phyloP scores from a whole-genome alignment of 768 basidiomycete genomes.

The Multifurca ochricompacta region DNA sequence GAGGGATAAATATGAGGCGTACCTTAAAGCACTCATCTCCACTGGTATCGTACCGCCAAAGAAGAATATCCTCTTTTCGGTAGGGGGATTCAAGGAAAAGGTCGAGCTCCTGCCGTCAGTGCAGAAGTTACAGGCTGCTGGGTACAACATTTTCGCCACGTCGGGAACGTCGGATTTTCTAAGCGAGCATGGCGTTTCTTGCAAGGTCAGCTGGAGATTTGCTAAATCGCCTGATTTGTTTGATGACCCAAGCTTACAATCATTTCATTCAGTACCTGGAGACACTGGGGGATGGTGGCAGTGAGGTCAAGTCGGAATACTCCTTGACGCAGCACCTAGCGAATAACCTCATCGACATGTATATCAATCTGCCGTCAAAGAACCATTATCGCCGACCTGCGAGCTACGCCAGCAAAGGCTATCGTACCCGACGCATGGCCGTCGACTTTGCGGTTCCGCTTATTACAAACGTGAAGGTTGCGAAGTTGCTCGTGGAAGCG shows the following conservation, averaged over 20 bases:
- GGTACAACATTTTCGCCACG: constrained; percentile 95
- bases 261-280: constrained; percentile 65
- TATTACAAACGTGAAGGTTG: constrained; percentile 98
- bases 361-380: constrained; percentile 98
- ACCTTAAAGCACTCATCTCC: constrained; percentile 93
- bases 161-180: constrained; percentile 97
- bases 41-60: constrained; percentile 92
- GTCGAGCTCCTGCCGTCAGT: constrained; percentile 91
- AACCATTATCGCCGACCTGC: constrained; percentile 96
- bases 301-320: constrained; percentile 91
- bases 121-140: constrained; percentile 87
- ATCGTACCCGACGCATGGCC: constrained; percentile 95
- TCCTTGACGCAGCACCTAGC: constrained; percentile 94
- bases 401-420: constrained; percentile 94
- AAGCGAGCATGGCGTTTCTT: constrained; percentile 91
- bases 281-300: constrained; percentile 67
- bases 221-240: background rate
- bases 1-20: constrained; percentile 95
- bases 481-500: constrained; percentile 92
- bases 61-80: constrained; percentile 95
- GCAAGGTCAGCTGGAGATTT: constrained; percentile 54
- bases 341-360: constrained; percentile 97
- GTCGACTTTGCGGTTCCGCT: constrained; percentile 97
- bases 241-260: background rate
- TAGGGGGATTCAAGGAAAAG: constrained; percentile 97